Percentiles rank a stretch among this genome's conserved stretches.
Evolutionary conservation across 306 rosid species (phyloP).

Genomic region (Macrotyloma uniflorum): DNA sequence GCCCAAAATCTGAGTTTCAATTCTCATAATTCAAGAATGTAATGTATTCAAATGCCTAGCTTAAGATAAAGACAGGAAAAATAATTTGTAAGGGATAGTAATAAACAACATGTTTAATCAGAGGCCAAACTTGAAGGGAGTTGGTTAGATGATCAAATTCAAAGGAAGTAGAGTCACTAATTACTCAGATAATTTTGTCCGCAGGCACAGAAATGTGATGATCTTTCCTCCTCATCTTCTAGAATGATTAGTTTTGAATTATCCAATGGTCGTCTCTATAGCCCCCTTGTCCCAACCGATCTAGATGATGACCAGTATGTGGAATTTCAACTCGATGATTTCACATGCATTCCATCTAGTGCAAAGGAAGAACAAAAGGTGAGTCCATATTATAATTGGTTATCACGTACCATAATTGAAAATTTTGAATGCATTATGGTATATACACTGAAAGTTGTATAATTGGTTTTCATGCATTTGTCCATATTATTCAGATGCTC

Average conservation of each 20-base stretch:
- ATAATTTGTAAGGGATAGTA: background rate
- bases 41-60: background rate
- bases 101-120: background rate
- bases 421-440: constrained; percentile 7
- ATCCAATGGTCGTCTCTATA: constrained; percentile 63
- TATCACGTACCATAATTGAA: constrained; percentile 23
- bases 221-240: constrained; percentile 65
- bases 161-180: constrained; percentile 25
- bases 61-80: background rate
- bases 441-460: background rate
- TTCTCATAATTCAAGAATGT: background rate
- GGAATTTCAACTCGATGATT: constrained; percentile 82
- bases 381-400: constrained; percentile 40
- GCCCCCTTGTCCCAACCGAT: constrained; percentile 64
- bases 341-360: constrained; percentile 70
- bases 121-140: background rate
- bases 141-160: constrained; percentile 4
- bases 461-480: background rate
- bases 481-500: constrained; percentile 62
- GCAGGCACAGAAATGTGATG: constrained; percentile 66
- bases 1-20: background rate
- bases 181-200: constrained; percentile 31
- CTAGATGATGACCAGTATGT: constrained; percentile 79
- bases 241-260: constrained; percentile 95
- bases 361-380: constrained; percentile 82